Evolutionary conservation across 2,329 filamentous ascomycete genomes (phyloP).

Genomic region (Dactylonectria estremocensis): DNA sequence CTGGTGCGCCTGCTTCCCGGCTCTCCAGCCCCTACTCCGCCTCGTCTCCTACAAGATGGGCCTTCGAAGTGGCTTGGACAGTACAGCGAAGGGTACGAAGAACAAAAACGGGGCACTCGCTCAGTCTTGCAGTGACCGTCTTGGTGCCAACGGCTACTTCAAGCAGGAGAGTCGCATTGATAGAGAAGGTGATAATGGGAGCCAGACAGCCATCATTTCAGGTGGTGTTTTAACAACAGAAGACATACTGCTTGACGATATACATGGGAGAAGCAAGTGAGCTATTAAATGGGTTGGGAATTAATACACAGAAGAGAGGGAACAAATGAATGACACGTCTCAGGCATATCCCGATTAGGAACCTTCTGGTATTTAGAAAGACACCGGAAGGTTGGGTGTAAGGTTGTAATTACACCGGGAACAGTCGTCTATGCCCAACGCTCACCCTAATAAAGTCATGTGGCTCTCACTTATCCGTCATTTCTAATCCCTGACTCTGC

Average conservation of each 20-base stretch:
- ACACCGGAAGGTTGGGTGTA: no score
- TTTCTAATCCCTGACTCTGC: no score
- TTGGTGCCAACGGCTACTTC: conserved; percentile 23
- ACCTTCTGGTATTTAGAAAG: no score
- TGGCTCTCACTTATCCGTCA: no score
- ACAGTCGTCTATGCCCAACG: no score
- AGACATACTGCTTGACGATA: conserved; percentile 26
- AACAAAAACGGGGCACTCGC: conserved; percentile 24
- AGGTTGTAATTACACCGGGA: no score
- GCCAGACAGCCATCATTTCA: conserved; percentile 11
- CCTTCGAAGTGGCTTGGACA: conserved; percentile 28
- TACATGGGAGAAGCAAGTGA: no score
- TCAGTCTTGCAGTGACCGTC: conserved; percentile 29
- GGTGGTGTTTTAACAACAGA: conserved; percentile 33
- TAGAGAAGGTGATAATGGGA: conserved; percentile 15
- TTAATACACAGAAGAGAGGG: no score
- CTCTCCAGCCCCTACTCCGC: conserved; percentile 56
- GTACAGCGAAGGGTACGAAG: conserved; percentile 38
- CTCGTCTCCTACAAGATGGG: conserved; percentile 39
- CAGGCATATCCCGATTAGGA: no score
- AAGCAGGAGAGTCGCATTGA: conserved; percentile 31
- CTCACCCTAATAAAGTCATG: no score
- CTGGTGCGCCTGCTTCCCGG: conserved; percentile 59
- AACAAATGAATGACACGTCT: no score
- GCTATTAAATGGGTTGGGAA: no score